A percentile compares a stretch with the other conserved stretches of the same genome.
phyloP scores from a whole-genome alignment of 768 basidiomycete genomes.

The Mrakia gelida region DNA sequence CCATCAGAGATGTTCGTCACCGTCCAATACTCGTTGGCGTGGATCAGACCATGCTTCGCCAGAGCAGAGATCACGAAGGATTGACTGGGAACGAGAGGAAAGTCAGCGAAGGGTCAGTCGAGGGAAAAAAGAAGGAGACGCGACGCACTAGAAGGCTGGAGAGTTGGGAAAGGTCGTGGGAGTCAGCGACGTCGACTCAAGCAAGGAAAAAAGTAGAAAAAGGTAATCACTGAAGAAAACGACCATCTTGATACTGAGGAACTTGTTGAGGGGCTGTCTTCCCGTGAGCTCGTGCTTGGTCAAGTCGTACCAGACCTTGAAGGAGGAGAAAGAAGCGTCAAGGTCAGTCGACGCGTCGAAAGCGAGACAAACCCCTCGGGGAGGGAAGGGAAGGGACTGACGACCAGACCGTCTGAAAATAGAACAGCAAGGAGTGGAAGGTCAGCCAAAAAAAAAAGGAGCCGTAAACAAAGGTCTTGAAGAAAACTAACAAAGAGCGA shows the following conservation, averaged over 20 bases:
- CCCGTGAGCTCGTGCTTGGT: slow-evolving; percentile 74
- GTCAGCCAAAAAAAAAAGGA: slow-evolving; percentile 32
- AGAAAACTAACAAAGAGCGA: slow-evolving; percentile 32
- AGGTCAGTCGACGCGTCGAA: slow-evolving; percentile 80
- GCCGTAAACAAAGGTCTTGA: too few species aligned
- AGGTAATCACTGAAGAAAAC: slow-evolving; percentile 56
- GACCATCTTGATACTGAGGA: slow-evolving; percentile 71
- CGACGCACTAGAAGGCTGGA: slow-evolving; percentile 67
- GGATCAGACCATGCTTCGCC: slow-evolving; percentile 59
- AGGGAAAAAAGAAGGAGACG: slow-evolving; percentile 51
- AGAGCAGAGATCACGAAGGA: slow-evolving; percentile 59
- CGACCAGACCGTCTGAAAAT: background rate
- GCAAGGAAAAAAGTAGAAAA: too few species aligned
- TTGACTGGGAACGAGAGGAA: background rate
- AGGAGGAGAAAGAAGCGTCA: slow-evolving; percentile 63
- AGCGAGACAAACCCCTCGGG: slow-evolving; percentile 55
- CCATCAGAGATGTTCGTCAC: slow-evolving; percentile 54
- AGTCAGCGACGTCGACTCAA: too few species aligned
- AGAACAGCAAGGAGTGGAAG: slow-evolving; percentile 31
- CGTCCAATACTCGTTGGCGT: slow-evolving; percentile 75
- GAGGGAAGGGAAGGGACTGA: slow-evolving; percentile 35
- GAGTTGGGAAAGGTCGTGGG: too few species aligned
- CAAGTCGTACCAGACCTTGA: slow-evolving; percentile 66
- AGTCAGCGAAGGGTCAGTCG: background rate
- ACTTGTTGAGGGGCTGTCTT: slow-evolving; percentile 74